Evolutionary conservation across 2,329 filamentous ascomycete genomes (phyloP).

Genomic region (Fusarium musae): DNA sequence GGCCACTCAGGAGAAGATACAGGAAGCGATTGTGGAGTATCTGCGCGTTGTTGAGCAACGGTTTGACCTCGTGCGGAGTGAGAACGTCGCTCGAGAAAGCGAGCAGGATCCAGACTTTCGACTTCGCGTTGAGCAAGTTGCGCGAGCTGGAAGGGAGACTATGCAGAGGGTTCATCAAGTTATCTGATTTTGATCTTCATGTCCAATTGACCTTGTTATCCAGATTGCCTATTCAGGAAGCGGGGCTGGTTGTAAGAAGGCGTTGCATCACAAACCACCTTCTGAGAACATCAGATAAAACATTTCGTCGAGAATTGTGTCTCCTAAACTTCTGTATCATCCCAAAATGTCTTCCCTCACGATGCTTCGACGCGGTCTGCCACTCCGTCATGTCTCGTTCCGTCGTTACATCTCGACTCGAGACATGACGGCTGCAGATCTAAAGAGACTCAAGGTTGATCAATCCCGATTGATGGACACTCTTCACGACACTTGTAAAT

Average conservation of each 20-base stretch:
- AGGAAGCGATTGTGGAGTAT: conserved; percentile 31
- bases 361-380: background rate
- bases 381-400: background rate
- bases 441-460: conserved; percentile 35
- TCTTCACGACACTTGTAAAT: conserved; percentile 37
- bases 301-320: background rate
- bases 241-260: conserved; percentile 29
- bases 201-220: background rate
- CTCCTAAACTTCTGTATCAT: background rate
- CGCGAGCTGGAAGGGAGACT: background rate
- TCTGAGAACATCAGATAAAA: conserved; percentile 6
- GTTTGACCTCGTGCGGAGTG: conserved; percentile 51
- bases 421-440: conserved; percentile 32
- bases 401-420: conserved; percentile 31
- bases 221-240: conserved; percentile 5
- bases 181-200: background rate
- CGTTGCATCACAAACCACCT: conserved; percentile 5
- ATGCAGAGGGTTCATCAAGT: conserved; percentile 6
- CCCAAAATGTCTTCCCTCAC: background rate
- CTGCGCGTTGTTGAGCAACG: conserved; percentile 44
- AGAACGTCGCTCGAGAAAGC: conserved; percentile 52
- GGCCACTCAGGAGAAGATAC: conserved; percentile 37
- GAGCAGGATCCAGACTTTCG: conserved; percentile 52
- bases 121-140: conserved; percentile 40
- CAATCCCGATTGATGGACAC: conserved; percentile 38